Conservation (phyloP, 2,329 filamentous ascomycete genomes). For the Sporothrix euskadiensis region DNA sequence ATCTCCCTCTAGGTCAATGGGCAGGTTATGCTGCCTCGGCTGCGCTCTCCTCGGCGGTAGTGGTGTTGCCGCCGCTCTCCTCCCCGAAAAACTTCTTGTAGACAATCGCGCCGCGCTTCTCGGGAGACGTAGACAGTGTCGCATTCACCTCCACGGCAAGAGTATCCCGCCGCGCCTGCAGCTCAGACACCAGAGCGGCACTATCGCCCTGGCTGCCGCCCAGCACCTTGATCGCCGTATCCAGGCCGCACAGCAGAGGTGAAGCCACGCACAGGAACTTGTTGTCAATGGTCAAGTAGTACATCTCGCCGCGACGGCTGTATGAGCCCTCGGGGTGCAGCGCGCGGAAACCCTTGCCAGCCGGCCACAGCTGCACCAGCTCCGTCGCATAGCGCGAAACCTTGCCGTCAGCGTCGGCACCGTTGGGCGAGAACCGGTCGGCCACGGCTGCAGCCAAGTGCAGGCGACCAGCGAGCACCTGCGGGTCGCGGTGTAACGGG, state of each 20-base stretch:
- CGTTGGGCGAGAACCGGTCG: slow-evolving; percentile 35
- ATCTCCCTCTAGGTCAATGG: not conserved
- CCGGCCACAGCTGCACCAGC: slow-evolving; percentile 48
- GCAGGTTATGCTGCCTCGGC: not conserved
- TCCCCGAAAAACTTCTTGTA: slow-evolving; percentile 40
- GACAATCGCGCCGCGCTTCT: slow-evolving; percentile 34
- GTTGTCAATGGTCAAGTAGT: slow-evolving; percentile 41
- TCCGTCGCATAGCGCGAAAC: slow-evolving; percentile 38
- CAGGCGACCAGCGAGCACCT: slow-evolving; percentile 46
- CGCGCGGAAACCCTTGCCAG: slow-evolving; percentile 40
- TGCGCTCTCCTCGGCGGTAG: not conserved
- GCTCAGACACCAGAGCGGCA: slow-evolving; percentile 39
- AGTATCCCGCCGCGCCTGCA: slow-evolving; percentile 45
- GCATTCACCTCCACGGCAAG: slow-evolving; percentile 36
- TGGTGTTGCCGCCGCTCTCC: slow-evolving; percentile 16
- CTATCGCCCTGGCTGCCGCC: slow-evolving; percentile 32
- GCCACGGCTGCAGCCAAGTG: slow-evolving; percentile 48
- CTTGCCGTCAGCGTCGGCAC: slow-evolving; percentile 39
- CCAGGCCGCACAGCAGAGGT: slow-evolving; percentile 49
- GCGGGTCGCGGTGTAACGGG: slow-evolving; percentile 47
- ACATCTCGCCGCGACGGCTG: slow-evolving; percentile 34
- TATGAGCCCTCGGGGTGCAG: slow-evolving; percentile 43
- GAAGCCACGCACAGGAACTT: slow-evolving; percentile 42
- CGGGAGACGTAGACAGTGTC: slow-evolving; percentile 32
- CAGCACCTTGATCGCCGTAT: slow-evolving; percentile 47